Conservation (phyloP, 2,329 filamentous ascomycete species). For the Colletotrichum limetticola region DNA sequence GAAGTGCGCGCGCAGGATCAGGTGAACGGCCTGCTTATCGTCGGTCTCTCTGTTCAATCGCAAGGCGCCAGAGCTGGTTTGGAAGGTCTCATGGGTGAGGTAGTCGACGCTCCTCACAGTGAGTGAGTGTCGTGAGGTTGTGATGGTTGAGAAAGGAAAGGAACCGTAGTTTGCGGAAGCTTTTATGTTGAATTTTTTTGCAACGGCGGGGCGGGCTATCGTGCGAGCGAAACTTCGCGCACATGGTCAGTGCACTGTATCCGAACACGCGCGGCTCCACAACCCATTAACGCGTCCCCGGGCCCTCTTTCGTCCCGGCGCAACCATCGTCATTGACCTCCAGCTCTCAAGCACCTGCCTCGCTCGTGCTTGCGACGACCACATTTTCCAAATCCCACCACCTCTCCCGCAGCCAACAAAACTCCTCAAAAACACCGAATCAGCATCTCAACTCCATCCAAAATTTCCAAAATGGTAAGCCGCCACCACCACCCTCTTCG, state of each 20-base stretch:
- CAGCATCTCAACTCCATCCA: not conserved
- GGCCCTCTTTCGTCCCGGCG: not conserved
- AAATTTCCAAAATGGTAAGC: not conserved
- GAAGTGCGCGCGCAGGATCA: not conserved
- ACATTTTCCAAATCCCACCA: not conserved
- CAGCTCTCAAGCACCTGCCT: not conserved
- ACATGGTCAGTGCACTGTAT: not conserved
- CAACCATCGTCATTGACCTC: slow-evolving; percentile 25
- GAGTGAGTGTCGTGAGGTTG: not conserved
- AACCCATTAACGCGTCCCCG: slow-evolving; percentile 32
- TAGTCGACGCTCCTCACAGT: not conserved
- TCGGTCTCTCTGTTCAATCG: not conserved
- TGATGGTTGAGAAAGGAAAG: not conserved
- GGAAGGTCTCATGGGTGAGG: not conserved
- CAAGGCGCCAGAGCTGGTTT: not conserved
- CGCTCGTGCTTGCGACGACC: not conserved
- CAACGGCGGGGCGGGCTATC: not conserved
- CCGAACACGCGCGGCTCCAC: not conserved
- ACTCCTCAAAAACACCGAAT: too few relatives aligned
- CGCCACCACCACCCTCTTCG: not conserved
- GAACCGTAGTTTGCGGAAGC: not conserved
- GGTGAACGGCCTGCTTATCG: not conserved
- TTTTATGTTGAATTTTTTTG: not conserved
- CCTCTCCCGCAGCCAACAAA: too few relatives aligned
- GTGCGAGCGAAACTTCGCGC: not conserved